Evolutionary conservation across 164 flowering plant species (phyloP), one percentile per base, ranked within the genome.

Genomic region (Echeveria elegans): DNA sequence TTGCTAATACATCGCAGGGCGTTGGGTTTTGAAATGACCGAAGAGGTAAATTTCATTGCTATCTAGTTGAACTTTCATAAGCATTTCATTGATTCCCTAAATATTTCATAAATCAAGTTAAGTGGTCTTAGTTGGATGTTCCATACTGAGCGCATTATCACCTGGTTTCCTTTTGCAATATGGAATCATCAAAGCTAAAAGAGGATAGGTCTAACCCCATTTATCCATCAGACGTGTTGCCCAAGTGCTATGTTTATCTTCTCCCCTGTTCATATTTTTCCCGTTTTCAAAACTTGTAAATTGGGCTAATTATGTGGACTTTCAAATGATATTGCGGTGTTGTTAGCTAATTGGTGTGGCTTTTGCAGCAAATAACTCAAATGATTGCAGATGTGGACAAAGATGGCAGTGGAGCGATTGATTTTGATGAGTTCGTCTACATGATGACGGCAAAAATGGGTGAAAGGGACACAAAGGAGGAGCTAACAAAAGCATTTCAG

Each of bases 331-430:
- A 29, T 67, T 19, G 23, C 29, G 56, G 2, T 37, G 6, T 30
- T 23, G 52, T 52, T 43, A 43, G 50, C 50, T 68, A 18, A 31
- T 16, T 10, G 66, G 10, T 31, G 15, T 72, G 62, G 24, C 2
- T 1, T 69, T 73, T n/a, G 66, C 94, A 95, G 99, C 94, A 95
- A 88, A 95, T 95, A 68, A 80, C 67, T 37, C 83, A 87, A 81
- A 95, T 92, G 97, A 95, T 95, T 76, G 90, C 90, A 30, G 99
- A 95, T 74, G 99, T 95, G 30, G 99, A 95, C 82, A 95, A 90
- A 77, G 97, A 95, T 81, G 97, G 97, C 56, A 95, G 97, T 80
- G 99, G 99, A 53, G 86, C 97, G 8, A 95, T 95, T 73, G 99
- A 92, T 75, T 92, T 79, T 76, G 94, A 92, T 76, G 99, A 95